Percentiles rank a stretch among this genome's conserved stretches.
Conservation (phyloP, 352 stramenopile species). For the Lagenidium sp. region DNA sequence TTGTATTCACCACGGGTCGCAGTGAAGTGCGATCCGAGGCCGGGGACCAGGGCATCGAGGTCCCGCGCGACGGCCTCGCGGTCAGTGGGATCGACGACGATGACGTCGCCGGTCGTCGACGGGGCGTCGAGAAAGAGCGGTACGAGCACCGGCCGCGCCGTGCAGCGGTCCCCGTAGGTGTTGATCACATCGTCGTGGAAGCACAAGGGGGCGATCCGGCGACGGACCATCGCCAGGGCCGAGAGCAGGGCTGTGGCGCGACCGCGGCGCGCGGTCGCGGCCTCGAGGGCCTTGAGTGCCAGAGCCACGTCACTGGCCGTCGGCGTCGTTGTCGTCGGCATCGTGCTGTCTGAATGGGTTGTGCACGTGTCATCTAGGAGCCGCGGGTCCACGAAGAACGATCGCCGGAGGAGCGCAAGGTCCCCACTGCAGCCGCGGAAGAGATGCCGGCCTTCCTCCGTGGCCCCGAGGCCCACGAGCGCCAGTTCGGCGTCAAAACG, state of each 20-base stretch:
- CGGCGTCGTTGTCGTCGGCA: not conserved
- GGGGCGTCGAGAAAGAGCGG: slow-evolving; percentile 2
- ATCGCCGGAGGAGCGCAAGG: slow-evolving; percentile 2
- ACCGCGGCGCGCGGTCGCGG: slow-evolving; percentile 4
- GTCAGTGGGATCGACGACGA: not conserved
- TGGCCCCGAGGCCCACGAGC: slow-evolving; percentile 4
- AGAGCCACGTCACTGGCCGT: slow-evolving; percentile 4
- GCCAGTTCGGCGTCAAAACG: slow-evolving; percentile 9
- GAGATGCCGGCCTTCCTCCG: slow-evolving; percentile 1
- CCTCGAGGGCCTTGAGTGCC: slow-evolving; percentile 9
- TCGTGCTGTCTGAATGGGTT: not conserved
- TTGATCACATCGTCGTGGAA: slow-evolving; percentile 6
- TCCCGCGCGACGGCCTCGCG: not conserved
- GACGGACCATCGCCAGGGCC: slow-evolving; percentile 5
- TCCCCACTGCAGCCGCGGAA: slow-evolving; percentile 3
- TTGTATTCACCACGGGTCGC: slow-evolving; percentile 16
- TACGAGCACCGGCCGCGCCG: slow-evolving; percentile 8
- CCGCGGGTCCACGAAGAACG: slow-evolving; percentile 1
- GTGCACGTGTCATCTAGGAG: slow-evolving; percentile 5
- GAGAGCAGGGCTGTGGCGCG: slow-evolving; percentile 6
- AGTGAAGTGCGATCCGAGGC: slow-evolving; percentile 29
- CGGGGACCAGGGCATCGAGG: slow-evolving; percentile 1
- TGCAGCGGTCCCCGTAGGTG: slow-evolving; percentile 9
- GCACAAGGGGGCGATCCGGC: slow-evolving; percentile 6
- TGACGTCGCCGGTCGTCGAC: no score